A percentile compares a stretch with the other conserved stretches of the same genome.
These are phyloP conservation scores for Yamadazyma conglobata DNA, from an alignment of 1,139 yeast genomes.

Conservation along the genomic window DNA sequence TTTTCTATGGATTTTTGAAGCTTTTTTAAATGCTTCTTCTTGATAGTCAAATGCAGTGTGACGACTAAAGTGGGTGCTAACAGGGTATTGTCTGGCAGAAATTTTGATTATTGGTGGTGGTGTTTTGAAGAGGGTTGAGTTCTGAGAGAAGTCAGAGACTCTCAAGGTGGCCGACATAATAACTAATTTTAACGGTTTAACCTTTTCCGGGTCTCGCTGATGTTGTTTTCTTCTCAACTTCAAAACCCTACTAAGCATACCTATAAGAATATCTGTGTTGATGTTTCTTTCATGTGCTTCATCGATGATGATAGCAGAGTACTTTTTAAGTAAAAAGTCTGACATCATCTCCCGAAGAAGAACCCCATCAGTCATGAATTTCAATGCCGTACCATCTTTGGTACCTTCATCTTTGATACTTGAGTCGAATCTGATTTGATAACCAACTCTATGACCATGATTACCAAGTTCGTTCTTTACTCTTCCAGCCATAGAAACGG, in stretches of 20 bases:
- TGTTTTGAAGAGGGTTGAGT: conserved; percentile 57
- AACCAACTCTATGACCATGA: conserved; percentile 73
- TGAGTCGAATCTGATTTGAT: conserved; percentile 90
- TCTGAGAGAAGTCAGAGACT: conserved; percentile 89
- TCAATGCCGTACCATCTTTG: conserved; percentile 63
- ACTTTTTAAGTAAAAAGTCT: conserved; percentile 75
- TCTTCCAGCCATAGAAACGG: conserved; percentile 94
- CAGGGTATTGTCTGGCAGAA: conserved; percentile 95
- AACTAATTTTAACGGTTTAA: conserved; percentile 62
- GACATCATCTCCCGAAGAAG: conserved; percentile 86
- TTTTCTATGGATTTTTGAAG: conserved; percentile 79
- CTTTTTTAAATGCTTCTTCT: conserved; percentile 82
- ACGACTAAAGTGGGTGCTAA: conserved; percentile 84
- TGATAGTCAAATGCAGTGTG: conserved; percentile 74
- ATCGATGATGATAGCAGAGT: conserved; percentile 85
- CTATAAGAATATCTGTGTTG: conserved; percentile 92
- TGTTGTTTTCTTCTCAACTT: conserved; percentile 63
- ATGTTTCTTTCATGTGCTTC: conserved; percentile 98
- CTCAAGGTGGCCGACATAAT: conserved; percentile 96
- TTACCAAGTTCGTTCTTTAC: conserved; percentile 81
- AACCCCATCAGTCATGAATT: conserved; percentile 99
- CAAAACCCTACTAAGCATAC: conserved; percentile 88
- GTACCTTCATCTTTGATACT: conserved; percentile 53
- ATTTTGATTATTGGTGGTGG: conserved; percentile 91
- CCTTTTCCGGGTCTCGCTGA: conserved; percentile 40